These are phyloP conservation scores for Pyrenula aspistea DNA, from an alignment of 495 filamentous ascomycete genomes.

Conservation along the genomic window DNA sequence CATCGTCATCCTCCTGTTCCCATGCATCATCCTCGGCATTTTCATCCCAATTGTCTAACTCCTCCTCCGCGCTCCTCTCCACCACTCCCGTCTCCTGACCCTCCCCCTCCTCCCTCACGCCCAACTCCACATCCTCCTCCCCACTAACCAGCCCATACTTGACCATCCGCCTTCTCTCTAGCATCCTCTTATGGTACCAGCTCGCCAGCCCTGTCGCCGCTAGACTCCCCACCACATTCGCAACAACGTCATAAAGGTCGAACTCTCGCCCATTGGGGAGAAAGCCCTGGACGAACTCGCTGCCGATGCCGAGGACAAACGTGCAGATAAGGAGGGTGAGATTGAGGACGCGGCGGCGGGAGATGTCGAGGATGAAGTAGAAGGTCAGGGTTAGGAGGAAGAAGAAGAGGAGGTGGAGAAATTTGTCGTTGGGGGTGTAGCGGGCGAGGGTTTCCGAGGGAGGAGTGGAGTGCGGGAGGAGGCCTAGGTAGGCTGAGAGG, in stretches of 20 bases:
- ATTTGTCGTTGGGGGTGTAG: conserved; percentile 69
- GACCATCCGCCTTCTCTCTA: conserved; percentile 70
- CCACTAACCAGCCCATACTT: conserved; percentile 57
- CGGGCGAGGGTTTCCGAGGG: conserved; percentile 51
- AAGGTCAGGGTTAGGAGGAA: conserved; percentile 77
- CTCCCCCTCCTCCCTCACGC: conserved; percentile 36
- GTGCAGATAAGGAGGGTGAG: conserved; percentile 76
- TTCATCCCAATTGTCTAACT: conserved; percentile 77
- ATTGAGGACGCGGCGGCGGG: conserved; percentile 70
- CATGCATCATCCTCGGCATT: conserved; percentile 6
- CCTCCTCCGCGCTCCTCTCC: conserved; percentile 47
- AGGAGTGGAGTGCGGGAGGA: conserved; percentile 49
- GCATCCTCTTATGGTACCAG: conserved; percentile 92
- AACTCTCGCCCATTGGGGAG: conserved; percentile 75
- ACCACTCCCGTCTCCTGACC: conserved; percentile 43
- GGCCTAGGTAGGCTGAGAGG: conserved; percentile 65
- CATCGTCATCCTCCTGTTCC: background rate
- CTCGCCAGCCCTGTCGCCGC: conserved; percentile 59
- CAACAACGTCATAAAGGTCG: conserved; percentile 74
- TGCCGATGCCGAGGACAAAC: conserved; percentile 60
- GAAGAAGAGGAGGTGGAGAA: conserved; percentile 81
- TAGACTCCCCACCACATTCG: conserved; percentile 73
- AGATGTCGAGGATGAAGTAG: conserved; percentile 95
- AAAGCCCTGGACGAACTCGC: conserved; percentile 72
- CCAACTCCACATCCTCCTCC: conserved; percentile 43